Conservation (phyloP, 2,329 filamentous ascomycete genomes). For the Paramyrothecium roridum region DNA sequence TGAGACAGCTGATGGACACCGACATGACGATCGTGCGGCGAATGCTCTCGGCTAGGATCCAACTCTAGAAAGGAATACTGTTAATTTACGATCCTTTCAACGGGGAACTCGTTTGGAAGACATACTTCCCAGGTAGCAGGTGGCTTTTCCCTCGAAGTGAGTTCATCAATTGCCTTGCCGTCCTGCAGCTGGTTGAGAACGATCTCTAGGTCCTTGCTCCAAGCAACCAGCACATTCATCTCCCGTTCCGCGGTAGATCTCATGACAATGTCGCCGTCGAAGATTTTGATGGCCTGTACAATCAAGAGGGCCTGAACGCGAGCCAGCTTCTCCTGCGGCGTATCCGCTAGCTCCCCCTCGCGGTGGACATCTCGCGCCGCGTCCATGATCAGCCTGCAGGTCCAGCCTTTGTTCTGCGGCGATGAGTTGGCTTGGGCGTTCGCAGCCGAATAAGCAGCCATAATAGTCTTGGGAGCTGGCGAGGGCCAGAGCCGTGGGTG, state of each 20-base stretch:
- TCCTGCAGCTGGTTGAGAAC: slow-evolving; percentile 30
- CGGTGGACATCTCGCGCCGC: slow-evolving; percentile 31
- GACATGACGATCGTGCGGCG: slow-evolving; percentile 34
- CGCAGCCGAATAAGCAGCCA: slow-evolving; percentile 36
- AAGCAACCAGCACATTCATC: slow-evolving; percentile 27
- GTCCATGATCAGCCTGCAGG: slow-evolving; percentile 35
- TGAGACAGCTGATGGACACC: slow-evolving; percentile 27
- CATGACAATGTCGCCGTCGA: slow-evolving; percentile 39
- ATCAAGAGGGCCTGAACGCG: slow-evolving; percentile 39
- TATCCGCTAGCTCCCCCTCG: slow-evolving; percentile 26
- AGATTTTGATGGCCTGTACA: slow-evolving; percentile 37
- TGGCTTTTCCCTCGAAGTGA: slow-evolving; percentile 23
- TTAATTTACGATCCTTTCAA: not conserved
- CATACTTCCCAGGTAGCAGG: slow-evolving; percentile 40
- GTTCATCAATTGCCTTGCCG: slow-evolving; percentile 13
- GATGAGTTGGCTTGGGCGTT: slow-evolving; percentile 34
- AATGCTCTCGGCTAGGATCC: slow-evolving; percentile 39
- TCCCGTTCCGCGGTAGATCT: slow-evolving; percentile 38
- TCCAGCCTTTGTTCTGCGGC: slow-evolving; percentile 32
- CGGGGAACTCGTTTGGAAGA: not conserved
- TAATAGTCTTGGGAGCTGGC: slow-evolving; percentile 34
- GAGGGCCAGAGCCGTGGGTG: slow-evolving; percentile 38
- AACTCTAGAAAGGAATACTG: slow-evolving; percentile 23
- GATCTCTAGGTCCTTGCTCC: slow-evolving; percentile 30
- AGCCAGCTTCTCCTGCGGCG: slow-evolving; percentile 35